Evolutionary conservation across 148 eudicot genomes (phyloP), one percentile per base, ranked within the genome.

Genomic region (Linanthus parryae): DNA sequence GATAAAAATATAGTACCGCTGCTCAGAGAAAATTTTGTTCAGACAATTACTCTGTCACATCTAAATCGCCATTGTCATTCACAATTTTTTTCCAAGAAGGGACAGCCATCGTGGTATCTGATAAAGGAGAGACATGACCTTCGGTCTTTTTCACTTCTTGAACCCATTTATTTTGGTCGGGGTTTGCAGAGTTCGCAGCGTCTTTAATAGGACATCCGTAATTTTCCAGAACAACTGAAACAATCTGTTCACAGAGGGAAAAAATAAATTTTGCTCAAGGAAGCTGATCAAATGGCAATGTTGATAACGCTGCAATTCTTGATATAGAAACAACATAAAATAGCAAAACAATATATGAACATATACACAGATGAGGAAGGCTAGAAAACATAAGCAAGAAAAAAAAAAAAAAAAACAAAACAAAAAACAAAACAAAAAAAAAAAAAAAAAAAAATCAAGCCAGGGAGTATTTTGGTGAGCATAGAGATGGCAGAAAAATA

Each of bases 151-250:
- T 61, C 50, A 77, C 88, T 74, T 84, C 84, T 63, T 83, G 78
- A 61, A 69, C 82, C 87, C 78, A 84, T 28, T 53, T 56, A 54
- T 49, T 73, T 36, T 53, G 48, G 36, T 56, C 44, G 25, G 44
- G 23, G 50, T 63, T 66, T 37, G 15, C 58, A 45, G 68, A 25
- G 44, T 45, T 68, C 29, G 58, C 23, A 11, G 69, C 64, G 29
- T 73, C 71, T 72, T 72, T 64, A 58, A 21, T 62, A 34, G 70
- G 64, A 48, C 61, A 64, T 52, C 69, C 66, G 50, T 77, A 92
- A 63, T 88, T 92, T 76, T 88, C 96, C 71, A 92, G 64, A 59
- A 88, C 87, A 21, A 76, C 85, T 44, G 83, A 74, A 56, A 82
- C 91, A 73, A 92, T 83, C 99, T 92, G 71, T 58, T 29, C 16